Evolutionary conservation across 2,329 filamentous ascomycete species (phyloP), one percentile per base, ranked within the genome.

Genomic region (Pestalotiopsis fici): DNA sequence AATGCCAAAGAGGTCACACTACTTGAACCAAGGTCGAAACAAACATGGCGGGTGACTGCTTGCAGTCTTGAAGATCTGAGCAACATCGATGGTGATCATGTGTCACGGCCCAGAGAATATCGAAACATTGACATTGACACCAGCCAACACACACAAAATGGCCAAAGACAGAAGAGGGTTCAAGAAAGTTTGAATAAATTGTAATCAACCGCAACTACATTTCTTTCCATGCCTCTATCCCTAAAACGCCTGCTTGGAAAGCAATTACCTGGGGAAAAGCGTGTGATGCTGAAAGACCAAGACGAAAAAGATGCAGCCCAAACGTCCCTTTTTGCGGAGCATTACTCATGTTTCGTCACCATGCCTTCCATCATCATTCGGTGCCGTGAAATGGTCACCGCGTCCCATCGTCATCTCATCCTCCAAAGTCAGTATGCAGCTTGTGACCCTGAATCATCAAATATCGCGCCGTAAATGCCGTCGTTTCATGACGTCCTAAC

Each of bases 181-280:
- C 23, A 57, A 11, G 18, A 31, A 31, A 60, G 23, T n/a, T 28
- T 23, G 37, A 25, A 62, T 43, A 21, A 62, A 62, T 25, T 64
- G 39, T 59, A 67, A 39, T 72, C 68, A 71, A 74, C 72, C 71
- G 70, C 70, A 72, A 65, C 65, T 67, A 66, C 66, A 69, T 70
- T 64, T 73, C 69, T 73, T 60, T 71, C 67, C 72, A 37, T 72
- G 69, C 75, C 73, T 76, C 75, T 78, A 77, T 72, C 74, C 74
- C 69, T 71, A 74, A 68, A 78, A 78, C 76, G 75, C 76, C 76
- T 75, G 74, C 72, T 76, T 71, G 59, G 70, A 71, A 72, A 73
- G 69, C 71, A 67, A 35, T 66, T 67, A 71, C 68, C 68, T 69
- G 59, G 69, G 56, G 69, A 70, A 65, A 68, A 64, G 65, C 18